Conservation (phyloP, 805 yeast species). For the Tetrapisispora iriomotensis region DNA sequence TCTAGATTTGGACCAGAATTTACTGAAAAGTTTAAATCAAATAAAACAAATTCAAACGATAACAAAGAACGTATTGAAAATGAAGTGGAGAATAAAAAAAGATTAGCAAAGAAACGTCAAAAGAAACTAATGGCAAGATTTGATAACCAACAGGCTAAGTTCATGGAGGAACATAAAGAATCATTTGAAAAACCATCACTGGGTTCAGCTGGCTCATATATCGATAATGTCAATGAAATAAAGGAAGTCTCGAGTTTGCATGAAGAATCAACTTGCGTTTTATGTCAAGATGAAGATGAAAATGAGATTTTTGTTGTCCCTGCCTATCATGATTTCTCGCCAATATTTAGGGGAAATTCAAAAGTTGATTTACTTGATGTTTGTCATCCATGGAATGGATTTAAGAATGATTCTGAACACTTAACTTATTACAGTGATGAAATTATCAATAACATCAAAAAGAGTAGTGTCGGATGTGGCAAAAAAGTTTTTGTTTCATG, state of each 20-base stretch:
- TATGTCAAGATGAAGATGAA: conserved; percentile 48
- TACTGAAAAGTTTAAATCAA: conserved; percentile 40
- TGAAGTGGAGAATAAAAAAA: conserved; percentile 43
- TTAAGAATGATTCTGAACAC: conserved; percentile 19
- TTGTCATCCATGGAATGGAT: conserved; percentile 24
- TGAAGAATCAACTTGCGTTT: conserved; percentile 38
- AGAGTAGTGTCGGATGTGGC: conserved; percentile 10
- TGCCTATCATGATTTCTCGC: conserved; percentile 36
- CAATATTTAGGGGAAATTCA: conserved; percentile 38
- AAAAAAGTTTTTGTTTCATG: conserved; percentile 58
- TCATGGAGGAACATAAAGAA: conserved; percentile 44
- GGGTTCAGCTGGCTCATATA: conserved; percentile 1
- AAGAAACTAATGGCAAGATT: conserved; percentile 52
- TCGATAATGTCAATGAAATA: neutral
- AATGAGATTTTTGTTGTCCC: conserved; percentile 52
- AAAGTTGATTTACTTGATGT: conserved; percentile 22
- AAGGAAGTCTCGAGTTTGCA: neutral
- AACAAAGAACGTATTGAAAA: conserved; percentile 35
- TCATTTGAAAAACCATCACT: neutral
- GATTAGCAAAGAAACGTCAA: conserved; percentile 53
- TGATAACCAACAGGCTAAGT: conserved; percentile 64
- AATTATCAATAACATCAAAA: conserved; percentile 11
- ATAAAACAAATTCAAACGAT: conserved; percentile 29
- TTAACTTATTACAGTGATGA: conserved; percentile 15
- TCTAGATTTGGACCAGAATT: conserved; percentile 50